These are phyloP conservation scores for Capniomyces stellatus DNA, from an alignment of 371 early-diverging fungal species.

Conservation along the genomic window DNA sequence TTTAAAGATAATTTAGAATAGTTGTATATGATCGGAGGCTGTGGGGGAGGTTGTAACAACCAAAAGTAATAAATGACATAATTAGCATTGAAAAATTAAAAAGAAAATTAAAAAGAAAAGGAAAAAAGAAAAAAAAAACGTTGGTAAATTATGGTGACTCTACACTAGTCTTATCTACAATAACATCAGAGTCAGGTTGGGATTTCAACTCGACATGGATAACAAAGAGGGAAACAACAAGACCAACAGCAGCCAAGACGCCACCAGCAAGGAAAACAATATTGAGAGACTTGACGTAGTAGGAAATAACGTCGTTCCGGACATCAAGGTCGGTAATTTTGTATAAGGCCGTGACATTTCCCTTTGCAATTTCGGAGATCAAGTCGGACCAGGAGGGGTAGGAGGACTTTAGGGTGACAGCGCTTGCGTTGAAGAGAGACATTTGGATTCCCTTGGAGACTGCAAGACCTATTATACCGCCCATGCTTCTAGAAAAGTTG, in stretches of 20 bases:
- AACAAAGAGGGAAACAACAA: conserved; percentile 17
- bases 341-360: neutral
- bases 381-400: neutral
- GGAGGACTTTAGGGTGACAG: neutral
- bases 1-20: no score
- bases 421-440: neutral
- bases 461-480: conserved; percentile 1
- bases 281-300: neutral
- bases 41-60: no score
- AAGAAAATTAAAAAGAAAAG: no score
- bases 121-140: no score
- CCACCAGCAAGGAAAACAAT: neutral
- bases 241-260: neutral
- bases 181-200: no score
- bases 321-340: neutral
- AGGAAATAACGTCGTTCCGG: neutral
- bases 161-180: no score
- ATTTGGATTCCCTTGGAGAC: neutral
- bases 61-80: no score
- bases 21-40: no score
- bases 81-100: no score
- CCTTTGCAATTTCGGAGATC: neutral
- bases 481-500: conserved; percentile 2
- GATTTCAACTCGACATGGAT: conserved; percentile 14
- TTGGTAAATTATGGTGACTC: no score